Evolutionary conservation across 164 flowering plant genomes (phyloP).

Genomic region (Vitis amurensis): DNA sequence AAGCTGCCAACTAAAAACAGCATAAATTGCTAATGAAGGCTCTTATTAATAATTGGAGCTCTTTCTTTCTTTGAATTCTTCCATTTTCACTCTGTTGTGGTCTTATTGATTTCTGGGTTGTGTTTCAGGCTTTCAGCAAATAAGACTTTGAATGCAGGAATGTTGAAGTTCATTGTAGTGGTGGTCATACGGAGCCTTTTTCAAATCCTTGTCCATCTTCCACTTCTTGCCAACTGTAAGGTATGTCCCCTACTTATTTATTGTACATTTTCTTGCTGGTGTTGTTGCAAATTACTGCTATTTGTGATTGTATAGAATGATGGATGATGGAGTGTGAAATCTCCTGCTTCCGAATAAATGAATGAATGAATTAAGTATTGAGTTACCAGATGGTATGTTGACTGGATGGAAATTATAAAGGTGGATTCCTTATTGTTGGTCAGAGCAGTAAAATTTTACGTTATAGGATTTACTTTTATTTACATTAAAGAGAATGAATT

Average conservation of each 20-base stretch:
- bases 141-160: conserved; percentile 18
- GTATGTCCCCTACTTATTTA: conserved; percentile 17
- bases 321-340: background rate
- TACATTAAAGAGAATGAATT: no score
- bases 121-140: conserved; percentile 5
- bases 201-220: conserved; percentile 20
- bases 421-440: no score
- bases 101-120: background rate
- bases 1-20: conserved; percentile 18
- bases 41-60: no score
- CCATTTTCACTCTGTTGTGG: background rate
- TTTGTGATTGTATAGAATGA: background rate
- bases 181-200: conserved; percentile 18
- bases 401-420: no score
- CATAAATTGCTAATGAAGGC: conserved; percentile 42
- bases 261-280: background rate
- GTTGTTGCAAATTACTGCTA: background rate
- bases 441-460: no score
- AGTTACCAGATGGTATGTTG: no score
- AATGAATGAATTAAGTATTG: no score
- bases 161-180: conserved; percentile 22
- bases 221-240: conserved; percentile 17
- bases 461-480: no score
- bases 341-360: background rate
- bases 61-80: background rate